A percentile compares a stretch with the other conserved stretches of the same genome.
These are phyloP conservation scores for Umbilicus rupestris DNA, from an alignment of 164 flowering plant genomes.

Conservation along the genomic window DNA sequence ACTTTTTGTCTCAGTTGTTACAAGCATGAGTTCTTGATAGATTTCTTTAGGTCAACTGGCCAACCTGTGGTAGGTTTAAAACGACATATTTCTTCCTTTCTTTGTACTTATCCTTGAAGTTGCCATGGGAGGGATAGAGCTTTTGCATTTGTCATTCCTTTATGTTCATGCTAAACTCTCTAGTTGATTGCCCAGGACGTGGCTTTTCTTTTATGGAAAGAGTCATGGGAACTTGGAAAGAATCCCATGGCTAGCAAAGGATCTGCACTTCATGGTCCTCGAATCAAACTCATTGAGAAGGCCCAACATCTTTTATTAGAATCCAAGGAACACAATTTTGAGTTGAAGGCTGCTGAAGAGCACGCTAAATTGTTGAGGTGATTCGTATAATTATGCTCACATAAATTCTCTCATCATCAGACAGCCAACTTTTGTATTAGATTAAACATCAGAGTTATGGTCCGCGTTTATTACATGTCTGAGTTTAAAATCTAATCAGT, in stretches of 20 bases:
- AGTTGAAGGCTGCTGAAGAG: constrained; percentile 94
- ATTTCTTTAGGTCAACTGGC: constrained; percentile 78
- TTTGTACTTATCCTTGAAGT: neutral
- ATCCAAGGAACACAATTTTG: constrained; percentile 77
- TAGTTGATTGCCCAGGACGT: constrained; percentile 58
- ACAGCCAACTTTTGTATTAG: neutral
- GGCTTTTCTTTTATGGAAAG: constrained; percentile 82
- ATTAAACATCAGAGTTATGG: neutral
- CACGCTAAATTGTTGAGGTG: constrained; percentile 87
- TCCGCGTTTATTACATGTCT: constrained; percentile 5
- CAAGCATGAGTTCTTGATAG: constrained; percentile 79
- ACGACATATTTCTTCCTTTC: neutral
- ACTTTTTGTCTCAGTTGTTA: constrained; percentile 46
- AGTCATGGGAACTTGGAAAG: constrained; percentile 82
- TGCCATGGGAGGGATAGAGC: neutral
- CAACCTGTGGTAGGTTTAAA: constrained; percentile 61
- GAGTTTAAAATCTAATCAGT: neutral
- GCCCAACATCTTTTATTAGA: constrained; percentile 68
- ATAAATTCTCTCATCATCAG: no score
- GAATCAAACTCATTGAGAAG: constrained; percentile 80
- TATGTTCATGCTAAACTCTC: neutral
- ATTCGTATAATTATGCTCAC: no score
- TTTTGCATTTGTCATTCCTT: neutral
- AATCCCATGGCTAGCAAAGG: constrained; percentile 95
- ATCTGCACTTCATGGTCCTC: constrained; percentile 87